Evolutionary conservation across 192 early-diverging fungal genomes (phyloP).

Genomic region (Coemansia sp.): DNA sequence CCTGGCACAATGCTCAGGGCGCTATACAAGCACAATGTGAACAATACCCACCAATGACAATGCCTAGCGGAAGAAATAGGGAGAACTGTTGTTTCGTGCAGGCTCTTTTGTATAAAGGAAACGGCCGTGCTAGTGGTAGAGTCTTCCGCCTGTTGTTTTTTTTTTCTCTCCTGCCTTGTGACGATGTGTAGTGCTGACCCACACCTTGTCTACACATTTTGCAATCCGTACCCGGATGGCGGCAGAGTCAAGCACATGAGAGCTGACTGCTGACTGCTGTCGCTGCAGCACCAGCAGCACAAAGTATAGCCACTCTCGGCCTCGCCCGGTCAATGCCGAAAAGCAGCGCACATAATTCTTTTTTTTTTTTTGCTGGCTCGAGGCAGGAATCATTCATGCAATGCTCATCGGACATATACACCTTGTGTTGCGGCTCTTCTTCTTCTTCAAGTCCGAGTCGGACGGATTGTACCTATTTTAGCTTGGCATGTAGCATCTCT

Average conservation of each 20-base stretch:
- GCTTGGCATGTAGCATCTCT: neutral
- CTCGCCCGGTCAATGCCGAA: neutral
- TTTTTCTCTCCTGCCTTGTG: neutral
- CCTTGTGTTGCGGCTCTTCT: neutral
- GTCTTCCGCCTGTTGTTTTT: neutral
- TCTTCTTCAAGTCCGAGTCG: neutral
- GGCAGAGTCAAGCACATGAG: slow-evolving; percentile 12
- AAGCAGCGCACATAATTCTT: neutral
- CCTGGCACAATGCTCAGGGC: neutral
- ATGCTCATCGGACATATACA: neutral
- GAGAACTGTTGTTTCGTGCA: slow-evolving; percentile 2
- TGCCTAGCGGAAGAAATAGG: neutral
- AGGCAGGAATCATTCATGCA: neutral
- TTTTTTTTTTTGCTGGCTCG: neutral
- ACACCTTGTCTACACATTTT: slow-evolving; percentile 3
- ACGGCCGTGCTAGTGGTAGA: neutral
- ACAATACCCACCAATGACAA: slow-evolving; percentile 1
- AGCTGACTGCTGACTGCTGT: slow-evolving; percentile 1
- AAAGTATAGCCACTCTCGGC: neutral
- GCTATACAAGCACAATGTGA: neutral
- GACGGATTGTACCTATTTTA: neutral
- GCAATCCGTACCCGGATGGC: slow-evolving; percentile 9
- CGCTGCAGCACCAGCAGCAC: neutral
- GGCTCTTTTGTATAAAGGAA: neutral
- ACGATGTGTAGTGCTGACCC: slow-evolving; percentile 11